A percentile compares a stretch with the other conserved stretches of the same genome.
Conservation (phyloP, 306 rosid species). For the Medicago arabica region DNA sequence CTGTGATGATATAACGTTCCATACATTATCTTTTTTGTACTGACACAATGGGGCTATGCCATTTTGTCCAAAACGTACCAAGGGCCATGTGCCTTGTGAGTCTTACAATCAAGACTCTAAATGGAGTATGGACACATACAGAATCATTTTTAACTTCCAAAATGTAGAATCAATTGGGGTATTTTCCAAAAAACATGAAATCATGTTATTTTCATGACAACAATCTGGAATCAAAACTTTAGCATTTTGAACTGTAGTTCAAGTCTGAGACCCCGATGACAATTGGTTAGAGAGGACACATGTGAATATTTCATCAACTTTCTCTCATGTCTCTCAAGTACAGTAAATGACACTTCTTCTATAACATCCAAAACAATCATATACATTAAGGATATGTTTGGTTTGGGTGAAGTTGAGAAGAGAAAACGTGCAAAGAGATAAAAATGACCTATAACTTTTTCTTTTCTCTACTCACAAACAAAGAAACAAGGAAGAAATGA, state of each 20-base stretch:
- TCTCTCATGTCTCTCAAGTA: neutral
- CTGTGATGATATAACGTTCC: neutral
- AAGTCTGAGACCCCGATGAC: neutral
- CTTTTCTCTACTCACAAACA: too few species aligned
- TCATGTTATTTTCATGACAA: neutral
- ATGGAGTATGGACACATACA: neutral
- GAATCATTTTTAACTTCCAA: too few species aligned
- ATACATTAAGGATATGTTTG: too few species aligned
- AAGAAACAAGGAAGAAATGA: too few species aligned
- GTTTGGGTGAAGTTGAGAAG: too few species aligned
- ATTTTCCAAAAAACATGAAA: neutral
- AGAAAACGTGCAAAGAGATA: too few species aligned
- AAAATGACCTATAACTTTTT: too few species aligned
- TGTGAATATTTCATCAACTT: neutral
- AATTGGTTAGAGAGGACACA: neutral
- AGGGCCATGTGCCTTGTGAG: constrained; percentile 9
- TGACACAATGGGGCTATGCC: constrained; percentile 19
- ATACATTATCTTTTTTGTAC: neutral
- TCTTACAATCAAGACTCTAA: neutral
- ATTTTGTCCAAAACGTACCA: neutral
- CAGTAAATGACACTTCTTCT: neutral
- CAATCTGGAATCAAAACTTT: neutral
- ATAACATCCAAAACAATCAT: neutral
- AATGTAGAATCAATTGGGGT: neutral
- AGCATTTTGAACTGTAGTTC: neutral